Base-by-base conservation (phyloP, 495 filamentous ascomycete species). In the Talaromyces adpressus region DNA sequence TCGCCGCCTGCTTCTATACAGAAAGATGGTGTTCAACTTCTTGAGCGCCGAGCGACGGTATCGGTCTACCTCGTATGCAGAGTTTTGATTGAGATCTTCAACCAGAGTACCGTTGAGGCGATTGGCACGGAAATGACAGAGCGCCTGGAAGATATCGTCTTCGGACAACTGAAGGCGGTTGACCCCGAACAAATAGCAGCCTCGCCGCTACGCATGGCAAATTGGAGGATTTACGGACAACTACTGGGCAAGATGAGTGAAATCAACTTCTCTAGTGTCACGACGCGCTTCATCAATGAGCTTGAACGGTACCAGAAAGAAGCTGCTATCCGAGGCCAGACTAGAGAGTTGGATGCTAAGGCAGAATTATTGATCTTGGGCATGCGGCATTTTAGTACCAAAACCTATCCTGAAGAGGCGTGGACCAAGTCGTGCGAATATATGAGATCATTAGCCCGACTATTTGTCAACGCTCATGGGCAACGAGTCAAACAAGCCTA, bases 1-100 rank as follows among this genome's bases (percentile, higher is more conserved):
- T 25, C 61, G 32, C 61, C 66, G 62, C 64, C 69, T 59, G 56
- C 65, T 57, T 63, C 68, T 65, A 66, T 66, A 59, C 64, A 89
- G 65, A 84, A 85, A 62, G 87, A 89, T 62, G 86, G 81, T 67
- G 85, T 91, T 25, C 80, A 85, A 49, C 82, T 92, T 68, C 86
- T 89, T 2, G 94, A 98, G 72, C 85, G 92, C 63, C 87, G 91
- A 12, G 95, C 94, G 6, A 91, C 90, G 0, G 88, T 95, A 2
- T 96, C 95, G 12, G 94, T 97, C 39, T 98, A 96, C 69, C 86
- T 98, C 30, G 88, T 97, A 9, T 98, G 94, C 71, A 84, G 94
- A 52, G 92, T 98, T 9, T 79, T 98, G 63, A 90, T 96, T 34
- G 94, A 97, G 74, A 92, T 98, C 47, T 91, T 96, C 75, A 87